These are phyloP conservation scores for Aspergillus brunneoviolaceus DNA, from an alignment of 2,329 filamentous ascomycete genomes.

Conservation along the genomic window DNA sequence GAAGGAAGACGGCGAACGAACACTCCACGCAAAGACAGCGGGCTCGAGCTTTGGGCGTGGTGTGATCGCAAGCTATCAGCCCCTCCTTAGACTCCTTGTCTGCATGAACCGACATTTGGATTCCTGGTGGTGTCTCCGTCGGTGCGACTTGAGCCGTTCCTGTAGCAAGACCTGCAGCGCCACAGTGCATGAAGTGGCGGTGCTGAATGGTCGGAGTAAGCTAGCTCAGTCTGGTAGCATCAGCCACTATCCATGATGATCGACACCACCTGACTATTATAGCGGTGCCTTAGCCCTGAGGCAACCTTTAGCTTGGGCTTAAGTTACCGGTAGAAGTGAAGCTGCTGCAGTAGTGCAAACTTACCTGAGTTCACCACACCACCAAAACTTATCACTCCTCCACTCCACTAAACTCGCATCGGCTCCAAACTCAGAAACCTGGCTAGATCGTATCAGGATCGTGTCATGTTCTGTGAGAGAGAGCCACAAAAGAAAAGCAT, in stretches of 20 bases:
- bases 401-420: neutral
- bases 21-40: neutral
- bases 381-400: neutral
- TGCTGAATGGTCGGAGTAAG: neutral
- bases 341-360: neutral
- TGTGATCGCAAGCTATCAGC: neutral
- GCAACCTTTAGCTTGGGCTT: constrained; percentile 3
- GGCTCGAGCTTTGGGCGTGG: neutral
- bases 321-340: neutral
- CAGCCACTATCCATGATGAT: neutral
- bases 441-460: neutral
- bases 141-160: neutral
- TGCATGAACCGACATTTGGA: too few species aligned
- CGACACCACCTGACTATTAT: neutral
- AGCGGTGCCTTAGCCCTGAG: neutral
- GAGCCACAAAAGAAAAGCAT: neutral
- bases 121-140: neutral
- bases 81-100: too few species aligned
- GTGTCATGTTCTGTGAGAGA: neutral
- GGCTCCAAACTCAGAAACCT: neutral
- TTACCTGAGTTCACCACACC: neutral
- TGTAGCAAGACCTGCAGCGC: neutral
- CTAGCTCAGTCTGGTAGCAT: neutral
- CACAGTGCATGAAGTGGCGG: neutral
- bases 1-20: too few species aligned